phyloP scores from a whole-genome alignment of 2,329 filamentous ascomycete species.

The Sarocladium strictum region DNA sequence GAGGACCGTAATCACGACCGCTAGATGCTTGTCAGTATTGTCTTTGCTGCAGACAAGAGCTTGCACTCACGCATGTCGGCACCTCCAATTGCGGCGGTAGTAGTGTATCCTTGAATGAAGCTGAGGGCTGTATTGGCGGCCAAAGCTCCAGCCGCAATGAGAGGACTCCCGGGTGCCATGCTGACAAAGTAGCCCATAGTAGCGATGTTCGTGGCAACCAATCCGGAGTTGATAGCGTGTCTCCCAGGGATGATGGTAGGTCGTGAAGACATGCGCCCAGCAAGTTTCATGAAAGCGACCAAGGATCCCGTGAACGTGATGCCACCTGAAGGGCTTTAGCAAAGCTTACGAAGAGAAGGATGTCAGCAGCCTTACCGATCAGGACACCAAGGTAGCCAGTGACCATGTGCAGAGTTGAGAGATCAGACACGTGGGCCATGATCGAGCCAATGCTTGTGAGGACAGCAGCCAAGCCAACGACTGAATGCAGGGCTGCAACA shows the following conservation, averaged over 20 bases:
- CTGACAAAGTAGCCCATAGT: constrained; percentile 82
- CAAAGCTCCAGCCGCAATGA: constrained; percentile 72
- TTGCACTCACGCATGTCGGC: constrained; percentile 69
- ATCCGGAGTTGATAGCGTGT: constrained; percentile 67
- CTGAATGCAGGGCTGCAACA: constrained; percentile 81
- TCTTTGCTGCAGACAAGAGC: background rate
- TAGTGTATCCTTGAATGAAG: constrained; percentile 83
- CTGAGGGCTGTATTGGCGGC: constrained; percentile 71
- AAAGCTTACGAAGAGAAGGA: constrained; percentile 8
- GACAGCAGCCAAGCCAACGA: constrained; percentile 83
- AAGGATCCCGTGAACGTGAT: constrained; percentile 89
- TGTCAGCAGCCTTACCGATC: constrained; percentile 47
- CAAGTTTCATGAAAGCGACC: constrained; percentile 82
- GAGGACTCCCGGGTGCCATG: constrained; percentile 72
- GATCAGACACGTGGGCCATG: constrained; percentile 63
- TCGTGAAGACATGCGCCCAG: constrained; percentile 73
- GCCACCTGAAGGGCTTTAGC: constrained; percentile 41
- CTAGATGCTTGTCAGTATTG: constrained; percentile 20
- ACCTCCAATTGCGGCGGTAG: constrained; percentile 83
- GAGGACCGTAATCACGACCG: constrained; percentile 81
- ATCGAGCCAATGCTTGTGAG: constrained; percentile 85
- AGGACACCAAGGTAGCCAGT: constrained; percentile 82
- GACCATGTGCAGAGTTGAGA: constrained; percentile 75
- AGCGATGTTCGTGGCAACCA: constrained; percentile 70
- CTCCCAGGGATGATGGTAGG: constrained; percentile 68